Conservation (phyloP, 306 rosid genomes). For the Begonia peltatifolia region DNA sequence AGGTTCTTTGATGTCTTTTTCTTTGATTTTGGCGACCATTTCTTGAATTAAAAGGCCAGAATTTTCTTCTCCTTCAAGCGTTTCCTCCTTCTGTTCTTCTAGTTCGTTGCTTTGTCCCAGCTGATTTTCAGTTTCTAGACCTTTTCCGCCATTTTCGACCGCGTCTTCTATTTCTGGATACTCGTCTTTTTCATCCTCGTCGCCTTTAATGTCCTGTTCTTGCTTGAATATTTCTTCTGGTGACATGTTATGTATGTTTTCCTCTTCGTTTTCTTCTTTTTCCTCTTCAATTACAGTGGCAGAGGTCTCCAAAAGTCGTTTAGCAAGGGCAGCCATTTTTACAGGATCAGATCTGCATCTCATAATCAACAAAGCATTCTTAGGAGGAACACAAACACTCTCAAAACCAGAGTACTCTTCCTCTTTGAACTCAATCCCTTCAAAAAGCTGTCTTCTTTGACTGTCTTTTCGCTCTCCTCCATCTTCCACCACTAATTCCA, state of each 20-base stretch:
- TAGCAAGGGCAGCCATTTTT: conserved; percentile 86
- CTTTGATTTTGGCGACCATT: neutral
- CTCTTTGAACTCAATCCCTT: conserved; percentile 48
- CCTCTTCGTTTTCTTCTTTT: conserved; percentile 5
- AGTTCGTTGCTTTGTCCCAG: too few relatives aligned
- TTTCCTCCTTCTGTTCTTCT: conserved; percentile 2
- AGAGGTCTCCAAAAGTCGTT: conserved; percentile 69
- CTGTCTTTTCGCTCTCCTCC: conserved; percentile 29
- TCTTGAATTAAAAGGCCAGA: neutral
- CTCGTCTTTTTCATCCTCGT: neutral
- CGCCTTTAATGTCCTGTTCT: too few relatives aligned
- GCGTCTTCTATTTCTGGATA: conserved; percentile 5
- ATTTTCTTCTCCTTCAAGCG: too few relatives aligned
- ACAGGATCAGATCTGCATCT: conserved; percentile 99
- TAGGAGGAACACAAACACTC: conserved; percentile 70
- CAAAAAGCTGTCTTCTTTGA: conserved; percentile 50
- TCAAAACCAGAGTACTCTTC: conserved; percentile 41
- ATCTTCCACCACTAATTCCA: conserved; percentile 51
- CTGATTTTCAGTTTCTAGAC: neutral
- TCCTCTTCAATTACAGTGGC: conserved; percentile 16
- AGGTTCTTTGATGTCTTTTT: conserved; percentile 17
- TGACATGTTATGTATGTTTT: neutral
- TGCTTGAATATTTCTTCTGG: too few relatives aligned
- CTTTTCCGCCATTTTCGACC: neutral
- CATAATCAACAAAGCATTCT: conserved; percentile 87